phyloP scores from a whole-genome alignment of 1,284 basidiomycete genomes.

The Gymnopus androsaceus region DNA sequence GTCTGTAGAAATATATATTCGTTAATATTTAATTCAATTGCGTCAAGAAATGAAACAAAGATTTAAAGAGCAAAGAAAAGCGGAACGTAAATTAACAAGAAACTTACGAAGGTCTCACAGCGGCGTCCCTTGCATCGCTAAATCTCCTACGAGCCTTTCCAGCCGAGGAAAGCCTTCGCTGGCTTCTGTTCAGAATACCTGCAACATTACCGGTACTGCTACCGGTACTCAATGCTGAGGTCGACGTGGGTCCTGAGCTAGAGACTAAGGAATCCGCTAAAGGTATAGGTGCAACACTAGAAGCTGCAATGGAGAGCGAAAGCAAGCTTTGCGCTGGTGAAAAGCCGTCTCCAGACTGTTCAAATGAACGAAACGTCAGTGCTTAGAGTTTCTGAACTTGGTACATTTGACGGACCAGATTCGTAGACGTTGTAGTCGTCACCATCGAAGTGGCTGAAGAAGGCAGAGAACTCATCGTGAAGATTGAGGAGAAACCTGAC shows the following conservation, averaged over 20 bases:
- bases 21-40: no score
- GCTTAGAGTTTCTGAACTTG: not conserved
- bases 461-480: slow-evolving; percentile 1
- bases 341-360: not conserved
- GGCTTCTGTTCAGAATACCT: slow-evolving; percentile 52
- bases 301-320: slow-evolving; percentile 65
- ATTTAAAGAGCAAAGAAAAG: slow-evolving; percentile 14
- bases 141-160: slow-evolving; percentile 67
- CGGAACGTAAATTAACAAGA: slow-evolving; percentile 10
- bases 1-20: no score
- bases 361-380: not conserved
- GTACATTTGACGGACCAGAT: not conserved
- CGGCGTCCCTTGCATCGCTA: slow-evolving; percentile 77
- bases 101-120: slow-evolving; percentile 68
- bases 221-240: not conserved
- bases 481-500: not conserved
- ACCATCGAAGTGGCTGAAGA: not conserved
- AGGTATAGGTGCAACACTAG: slow-evolving; percentile 49
- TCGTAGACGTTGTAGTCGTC: slow-evolving; percentile 1
- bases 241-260: slow-evolving; percentile 21
- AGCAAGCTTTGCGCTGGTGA: slow-evolving; percentile 48
- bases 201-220: slow-evolving; percentile 31
- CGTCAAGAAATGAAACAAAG: no score
- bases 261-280: slow-evolving; percentile 24
- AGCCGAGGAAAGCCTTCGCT: slow-evolving; percentile 67